Evolutionary conservation across 345 rosid genomes (phyloP), one percentile per base, ranked within the genome.

Genomic region (Citrus reticulata): DNA sequence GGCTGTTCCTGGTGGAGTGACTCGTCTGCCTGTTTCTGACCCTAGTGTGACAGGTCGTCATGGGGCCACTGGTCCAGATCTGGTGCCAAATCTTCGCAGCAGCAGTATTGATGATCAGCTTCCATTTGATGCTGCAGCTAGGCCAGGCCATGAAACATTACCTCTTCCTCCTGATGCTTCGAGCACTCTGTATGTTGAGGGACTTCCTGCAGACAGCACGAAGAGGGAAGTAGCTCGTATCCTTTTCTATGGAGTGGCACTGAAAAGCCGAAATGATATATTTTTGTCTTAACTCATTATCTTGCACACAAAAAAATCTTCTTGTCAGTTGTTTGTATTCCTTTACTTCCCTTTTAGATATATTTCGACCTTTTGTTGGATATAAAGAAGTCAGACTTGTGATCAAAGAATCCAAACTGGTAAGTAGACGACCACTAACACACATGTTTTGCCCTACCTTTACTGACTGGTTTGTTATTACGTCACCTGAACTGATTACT

Each of bases 161-260:
- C 89, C 88, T 72, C 78, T 94, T 24, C 95, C 94, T 81, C 90
- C 81, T 13, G 93, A 92, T 89, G 98, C 92, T 68, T 84, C 98
- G 72, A 91, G 81, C 81, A 94, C 98, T 61, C 85, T 92, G 30
- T 94, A 83, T 85, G 93, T 94, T 71, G 98, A 94, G 81, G 94
- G 98, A 46, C 89, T 94, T 82, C 93, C 98, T 80, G 73, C 93
- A 68, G 90, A 90, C 84, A 86, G 90, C 86, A 85, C 89, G 13
- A 89, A 81, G 87, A 87, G 97, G 76, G 95, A 92, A 87, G 95
- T 94, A 73, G 94, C 97, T 32, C 94, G 94, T 94, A 91, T 94
- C 98, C 97, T 92, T 62, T 78, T 42, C 51, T 29, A 4, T n/a
- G 72, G 58, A 7, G 29, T 42, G 25, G 42, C 77, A 62, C 60